These are phyloP conservation scores for Deinandra increscens DNA, from an alignment of 129 eudicot species.

Conservation along the genomic window DNA sequence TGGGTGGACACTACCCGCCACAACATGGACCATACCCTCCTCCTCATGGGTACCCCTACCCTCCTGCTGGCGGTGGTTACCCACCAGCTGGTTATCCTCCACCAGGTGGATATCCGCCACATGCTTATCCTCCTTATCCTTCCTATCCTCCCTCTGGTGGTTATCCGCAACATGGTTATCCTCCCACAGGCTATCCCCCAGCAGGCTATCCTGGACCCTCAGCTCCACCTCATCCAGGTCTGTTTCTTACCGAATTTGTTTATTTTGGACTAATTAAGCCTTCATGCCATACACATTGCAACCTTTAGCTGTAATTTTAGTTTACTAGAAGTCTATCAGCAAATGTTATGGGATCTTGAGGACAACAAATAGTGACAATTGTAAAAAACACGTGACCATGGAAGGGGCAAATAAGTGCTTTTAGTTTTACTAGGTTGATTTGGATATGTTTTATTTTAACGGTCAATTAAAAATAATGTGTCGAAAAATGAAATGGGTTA, in stretches of 20 bases:
- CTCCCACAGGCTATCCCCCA: constrained; percentile 44
- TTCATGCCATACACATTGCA: not conserved
- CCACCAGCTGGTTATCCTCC: constrained; percentile 44
- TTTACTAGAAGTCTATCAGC: constrained; percentile 1
- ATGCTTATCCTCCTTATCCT: constrained; percentile 51
- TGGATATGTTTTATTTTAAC: not conserved
- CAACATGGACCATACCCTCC: constrained; percentile 45
- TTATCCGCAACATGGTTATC: constrained; percentile 39
- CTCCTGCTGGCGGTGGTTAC: constrained; percentile 48
- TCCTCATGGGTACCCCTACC: constrained; percentile 38
- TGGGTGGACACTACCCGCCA: constrained; percentile 45
- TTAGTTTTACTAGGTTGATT: not conserved
- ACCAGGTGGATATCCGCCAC: constrained; percentile 41
- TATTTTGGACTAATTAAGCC: not conserved
- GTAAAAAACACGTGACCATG: too few species aligned
- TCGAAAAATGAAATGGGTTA: not conserved
- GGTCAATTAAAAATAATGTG: not conserved
- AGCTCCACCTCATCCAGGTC: constrained; percentile 54
- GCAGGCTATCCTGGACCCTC: constrained; percentile 57
- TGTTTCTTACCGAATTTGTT: not conserved
- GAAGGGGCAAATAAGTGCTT: not conserved
- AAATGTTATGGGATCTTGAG: not conserved
- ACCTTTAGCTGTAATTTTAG: constrained; percentile 5
- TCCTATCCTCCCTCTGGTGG: constrained; percentile 47
- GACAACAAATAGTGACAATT: too few species aligned